Evolutionary conservation across 208 protist species (phyloP), one percentile per base, ranked within the genome.

Genomic region (Herpetomonas samuelpessoai): DNA sequence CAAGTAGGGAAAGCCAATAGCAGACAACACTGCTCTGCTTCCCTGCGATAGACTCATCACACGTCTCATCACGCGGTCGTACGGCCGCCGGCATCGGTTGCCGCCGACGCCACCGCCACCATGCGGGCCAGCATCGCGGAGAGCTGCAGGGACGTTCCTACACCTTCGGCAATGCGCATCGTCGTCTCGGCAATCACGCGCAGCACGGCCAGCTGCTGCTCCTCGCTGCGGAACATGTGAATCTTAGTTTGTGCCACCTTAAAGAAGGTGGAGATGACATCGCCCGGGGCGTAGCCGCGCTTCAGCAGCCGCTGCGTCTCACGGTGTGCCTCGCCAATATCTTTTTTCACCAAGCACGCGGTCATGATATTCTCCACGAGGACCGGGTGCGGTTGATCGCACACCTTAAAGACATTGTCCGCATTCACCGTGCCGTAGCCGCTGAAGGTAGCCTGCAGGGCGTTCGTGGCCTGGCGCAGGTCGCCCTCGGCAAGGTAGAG

Each of bases 321-420:
- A 65, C 88, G 86, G 50, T 97, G 84, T 10, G 78, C 72, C 18
- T 77, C 72, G 28, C 74, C 58, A 0, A 97, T 79, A 22, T 98
- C 73, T 4, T 89, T 63, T 21, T 91, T 86, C 26, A 69, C 64
- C 1, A 93, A 14, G 65, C 95, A 98, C 6, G 79, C 73, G 1
- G 62, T 53, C 21, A 99, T 62, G n/a, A 99, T 92, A 31, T 71
- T 73, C 48, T 97, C 83, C 1, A 99, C 79, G 10, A 98, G 61
- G 7, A 94, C 58, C 9, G 98, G 98, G 58, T 99, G 98, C 0
- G 98, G 98, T 67, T 98, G 96, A 62, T 99, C 98, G 72, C 96
- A 99, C 48, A 98, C 98, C 71, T 99, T 99, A 54, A 98, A 99
- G 4, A 99, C 98, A 72, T 99, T 99, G n/a, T 99, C 97, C 0